Evolutionary conservation across 75 land plant genomes (phyloP).

Genomic region (Selaginella tamariscina): DNA sequence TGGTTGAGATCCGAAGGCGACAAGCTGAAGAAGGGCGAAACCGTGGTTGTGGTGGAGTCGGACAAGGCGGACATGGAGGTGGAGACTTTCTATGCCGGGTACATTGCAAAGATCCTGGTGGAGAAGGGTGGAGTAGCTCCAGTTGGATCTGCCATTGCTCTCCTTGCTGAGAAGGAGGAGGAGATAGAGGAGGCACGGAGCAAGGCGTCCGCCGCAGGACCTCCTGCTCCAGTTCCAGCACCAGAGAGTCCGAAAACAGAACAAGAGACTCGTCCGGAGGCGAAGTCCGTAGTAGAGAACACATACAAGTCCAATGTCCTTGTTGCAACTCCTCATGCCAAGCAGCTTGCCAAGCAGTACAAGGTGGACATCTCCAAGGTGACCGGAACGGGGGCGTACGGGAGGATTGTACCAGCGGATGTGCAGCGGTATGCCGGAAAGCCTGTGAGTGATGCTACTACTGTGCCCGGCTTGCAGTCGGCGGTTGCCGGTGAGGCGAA

Average conservation of each 20-base stretch:
- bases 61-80: constrained; percentile 99
- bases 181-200: constrained; percentile 50
- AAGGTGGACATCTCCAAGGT: constrained; percentile 57
- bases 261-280: neutral
- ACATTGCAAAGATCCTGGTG: constrained; percentile 71
- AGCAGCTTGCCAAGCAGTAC: constrained; percentile 87
- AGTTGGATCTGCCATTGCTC: constrained; percentile 75
- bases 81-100: constrained; percentile 94
- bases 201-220: constrained; percentile 18
- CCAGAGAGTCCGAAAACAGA: neutral
- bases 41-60: constrained; percentile 95
- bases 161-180: constrained; percentile 70
- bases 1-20: constrained; percentile 97
- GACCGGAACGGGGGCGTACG: constrained; percentile 66
- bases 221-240: constrained; percentile 21
- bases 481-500: neutral
- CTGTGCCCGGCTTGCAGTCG: constrained; percentile 8
- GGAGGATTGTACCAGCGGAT: constrained; percentile 64
- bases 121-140: constrained; percentile 62
- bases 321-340: constrained; percentile 76
- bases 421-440: constrained; percentile 68
- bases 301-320: neutral
- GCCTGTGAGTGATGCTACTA: constrained; percentile 22
- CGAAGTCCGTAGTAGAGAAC: neutral
- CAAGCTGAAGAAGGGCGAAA: constrained; percentile 76